Evolutionary conservation across 1,284 basidiomycete genomes (phyloP).

Genomic region (Austroboletus sp.): DNA sequence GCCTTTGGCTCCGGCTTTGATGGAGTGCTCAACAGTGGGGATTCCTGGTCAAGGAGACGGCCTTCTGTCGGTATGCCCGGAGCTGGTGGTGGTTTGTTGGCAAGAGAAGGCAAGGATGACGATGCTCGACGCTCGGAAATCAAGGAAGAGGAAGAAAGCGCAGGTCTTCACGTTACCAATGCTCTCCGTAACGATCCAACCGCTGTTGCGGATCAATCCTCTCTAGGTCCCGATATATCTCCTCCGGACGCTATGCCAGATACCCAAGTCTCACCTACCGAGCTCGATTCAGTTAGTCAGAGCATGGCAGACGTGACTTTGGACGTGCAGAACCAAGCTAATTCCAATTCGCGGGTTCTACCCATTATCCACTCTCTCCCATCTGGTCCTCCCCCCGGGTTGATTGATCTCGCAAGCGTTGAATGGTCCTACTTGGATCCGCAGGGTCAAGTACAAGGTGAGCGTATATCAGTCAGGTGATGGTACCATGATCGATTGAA

Average conservation of each 20-base stretch:
- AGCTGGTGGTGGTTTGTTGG: conserved; percentile 27
- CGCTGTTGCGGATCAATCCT: conserved; percentile 10
- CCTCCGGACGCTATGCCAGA: conserved; percentile 4
- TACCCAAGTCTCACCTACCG: conserved; percentile 11
- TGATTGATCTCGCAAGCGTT: conserved; percentile 58
- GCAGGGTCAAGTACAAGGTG: conserved; percentile 82
- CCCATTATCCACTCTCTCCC: conserved; percentile 18
- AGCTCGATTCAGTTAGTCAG: conserved; percentile 6
- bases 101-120: conserved; percentile 38
- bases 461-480: conserved; percentile 10
- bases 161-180: conserved; percentile 15
- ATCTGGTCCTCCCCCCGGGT: conserved; percentile 40
- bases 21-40: conserved; percentile 59
- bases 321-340: conserved; percentile 10
- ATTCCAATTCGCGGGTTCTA: conserved; percentile 8
- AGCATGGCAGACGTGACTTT: conserved; percentile 18
- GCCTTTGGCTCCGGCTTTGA: conserved; percentile 54
- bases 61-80: conserved; percentile 48
- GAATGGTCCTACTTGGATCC: conserved; percentile 93
- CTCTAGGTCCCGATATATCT: conserved; percentile 9
- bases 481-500: conserved; percentile 6
- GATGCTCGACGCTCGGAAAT: conserved; percentile 43
- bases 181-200: conserved; percentile 6
- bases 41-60: conserved; percentile 62
- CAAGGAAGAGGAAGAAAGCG: conserved; percentile 54